Evolutionary conservation across 1,139 yeast genomes (phyloP).

Genomic region (Taiozyma onychis): DNA sequence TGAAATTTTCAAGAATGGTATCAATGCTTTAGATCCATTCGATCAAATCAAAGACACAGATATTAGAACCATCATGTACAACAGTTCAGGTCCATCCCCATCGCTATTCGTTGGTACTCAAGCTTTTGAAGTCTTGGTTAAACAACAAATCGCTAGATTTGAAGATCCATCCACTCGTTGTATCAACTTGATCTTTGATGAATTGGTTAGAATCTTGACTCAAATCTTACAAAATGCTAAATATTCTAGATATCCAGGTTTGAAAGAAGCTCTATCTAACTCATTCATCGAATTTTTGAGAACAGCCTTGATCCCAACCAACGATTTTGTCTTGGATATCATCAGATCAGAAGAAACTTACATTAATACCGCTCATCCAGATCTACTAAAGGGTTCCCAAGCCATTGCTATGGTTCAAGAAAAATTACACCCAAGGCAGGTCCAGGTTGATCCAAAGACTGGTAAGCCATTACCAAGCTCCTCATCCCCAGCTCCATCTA

Average conservation of each 20-base stretch:
- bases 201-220: constrained; percentile 82
- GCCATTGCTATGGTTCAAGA: constrained; percentile 96
- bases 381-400: constrained; percentile 86
- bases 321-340: constrained; percentile 75
- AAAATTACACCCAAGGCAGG: constrained; percentile 80
- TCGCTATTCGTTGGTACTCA: constrained; percentile 95
- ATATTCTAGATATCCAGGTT: constrained; percentile 82
- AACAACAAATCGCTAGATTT: constrained; percentile 90
- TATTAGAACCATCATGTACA: constrained; percentile 95
- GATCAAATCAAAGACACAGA: constrained; percentile 96
- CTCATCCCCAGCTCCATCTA: constrained; percentile 28
- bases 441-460: constrained; percentile 86
- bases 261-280: constrained; percentile 80
- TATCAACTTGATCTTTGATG: constrained; percentile 88
- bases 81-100: constrained; percentile 97
- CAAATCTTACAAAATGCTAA: constrained; percentile 79
- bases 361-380: constrained; percentile 97
- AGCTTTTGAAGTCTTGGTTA: constrained; percentile 93
- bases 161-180: constrained; percentile 92
- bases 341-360: constrained; percentile 86
- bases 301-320: constrained; percentile 78
- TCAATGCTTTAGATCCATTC: constrained; percentile 90
- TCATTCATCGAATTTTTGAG: constrained; percentile 77
- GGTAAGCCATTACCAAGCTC: constrained; percentile 62
- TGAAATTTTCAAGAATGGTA: constrained; percentile 91